Evolutionary conservation across 768 basidiomycete species (phyloP), one percentile per base, ranked within the genome.

Genomic region (Boletus tomentosulus): DNA sequence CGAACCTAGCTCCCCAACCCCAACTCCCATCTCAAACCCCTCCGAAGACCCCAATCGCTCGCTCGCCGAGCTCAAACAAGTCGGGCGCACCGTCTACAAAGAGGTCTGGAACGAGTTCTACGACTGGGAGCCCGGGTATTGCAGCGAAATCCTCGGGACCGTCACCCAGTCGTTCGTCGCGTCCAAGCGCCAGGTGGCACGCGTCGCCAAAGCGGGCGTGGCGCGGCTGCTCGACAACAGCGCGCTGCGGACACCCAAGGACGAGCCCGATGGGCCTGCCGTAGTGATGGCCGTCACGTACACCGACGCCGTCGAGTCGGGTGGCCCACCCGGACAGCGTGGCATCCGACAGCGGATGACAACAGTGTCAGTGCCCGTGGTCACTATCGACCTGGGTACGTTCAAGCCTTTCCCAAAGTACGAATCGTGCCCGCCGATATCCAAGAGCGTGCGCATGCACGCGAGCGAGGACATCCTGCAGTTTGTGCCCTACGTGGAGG

Each of bases 401-500:
- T 19, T 24, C 19, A 11, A 46, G 16, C 60, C 71, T 4, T 66
- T 71, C 35, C 66, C 72, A 0, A 39, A 51, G 1, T 83, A 83
- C 55, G 75, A 77, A 15, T 68, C 68, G n/a, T 83, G 81, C 57
- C 69, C 81, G 0, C 76, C 82, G 0, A 54, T 64, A 1, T 71
- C 72, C 1, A 61, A 64, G 16, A 80, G 69, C 53, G 56, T 73
- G 41, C 19, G 50, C 15, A 33, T 57, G 34, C 28, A 59, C 15
- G 12, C 6, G 9, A 2, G 10, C 4, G 44, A 59, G 6, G 53
- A 43, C 3, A 1, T 57, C 4, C 37, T 54, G 2, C 12, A 47
- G 0, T 83, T 82, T 43, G 52, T 76, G 5, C 79, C 79, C 0
- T 81, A 76, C 47, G 75, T 76, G 3, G 81, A 83, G 42, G 77